A percentile compares a stretch with the other conserved stretches of the same genome.
Evolutionary conservation across 306 rosid species (phyloP).

Genomic region (Coriaria nepalensis): DNA sequence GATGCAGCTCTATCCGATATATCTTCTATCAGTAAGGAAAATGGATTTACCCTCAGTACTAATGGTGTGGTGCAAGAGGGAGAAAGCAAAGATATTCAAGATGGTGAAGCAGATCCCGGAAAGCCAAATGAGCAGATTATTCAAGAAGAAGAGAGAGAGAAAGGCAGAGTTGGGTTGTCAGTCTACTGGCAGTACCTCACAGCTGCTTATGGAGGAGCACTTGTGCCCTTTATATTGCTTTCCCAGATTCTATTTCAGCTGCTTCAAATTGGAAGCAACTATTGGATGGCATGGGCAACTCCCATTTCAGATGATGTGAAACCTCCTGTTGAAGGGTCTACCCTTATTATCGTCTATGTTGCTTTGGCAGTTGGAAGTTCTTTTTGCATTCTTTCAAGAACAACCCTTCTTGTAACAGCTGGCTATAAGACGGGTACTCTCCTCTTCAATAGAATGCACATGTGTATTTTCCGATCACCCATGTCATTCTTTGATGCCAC

Average conservation of each 20-base stretch:
- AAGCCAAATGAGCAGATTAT: constrained; percentile 56
- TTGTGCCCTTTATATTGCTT: constrained; percentile 63
- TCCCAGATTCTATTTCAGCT: constrained; percentile 48
- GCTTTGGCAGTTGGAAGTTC: constrained; percentile 62
- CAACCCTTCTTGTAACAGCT: constrained; percentile 32
- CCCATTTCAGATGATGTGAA: constrained; percentile 49
- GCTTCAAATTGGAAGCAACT: constrained; percentile 84
- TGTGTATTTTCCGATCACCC: constrained; percentile 63
- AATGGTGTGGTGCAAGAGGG: constrained; percentile 22
- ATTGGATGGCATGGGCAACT: constrained; percentile 94
- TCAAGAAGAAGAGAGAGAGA: constrained; percentile 89
- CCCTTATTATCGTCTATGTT: constrained; percentile 44
- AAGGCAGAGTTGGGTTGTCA: constrained; percentile 58
- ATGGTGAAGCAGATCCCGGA: constrained; percentile 23
- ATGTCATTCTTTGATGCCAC: constrained; percentile 90
- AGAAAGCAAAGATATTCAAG: constrained; percentile 20
- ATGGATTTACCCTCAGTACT: constrained; percentile 10
- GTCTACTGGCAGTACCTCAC: constrained; percentile 69
- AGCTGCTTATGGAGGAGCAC: constrained; percentile 66
- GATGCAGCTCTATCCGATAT: constrained; percentile 17
- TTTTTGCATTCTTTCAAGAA: constrained; percentile 38
- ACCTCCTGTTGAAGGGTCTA: constrained; percentile 30
- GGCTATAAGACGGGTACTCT: constrained; percentile 61
- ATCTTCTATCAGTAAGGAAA: constrained; percentile 14
- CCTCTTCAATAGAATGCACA: constrained; percentile 72